Evolutionary conservation across 768 basidiomycete species (phyloP).

Genomic region (Boletus tylopilopsis): DNA sequence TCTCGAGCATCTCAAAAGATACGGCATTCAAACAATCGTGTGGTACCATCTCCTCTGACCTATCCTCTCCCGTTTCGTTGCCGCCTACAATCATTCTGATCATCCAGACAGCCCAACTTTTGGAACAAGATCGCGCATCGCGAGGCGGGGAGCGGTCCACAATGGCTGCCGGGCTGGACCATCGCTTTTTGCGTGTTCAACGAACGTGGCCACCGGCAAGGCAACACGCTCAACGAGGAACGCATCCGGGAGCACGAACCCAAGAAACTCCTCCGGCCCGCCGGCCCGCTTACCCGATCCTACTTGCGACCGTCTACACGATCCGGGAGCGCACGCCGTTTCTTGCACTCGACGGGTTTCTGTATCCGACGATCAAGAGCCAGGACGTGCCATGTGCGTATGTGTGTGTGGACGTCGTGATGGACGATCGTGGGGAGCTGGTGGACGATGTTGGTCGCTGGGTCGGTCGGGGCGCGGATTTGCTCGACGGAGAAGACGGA

Average conservation of each 20-base stretch:
- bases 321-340: constrained; percentile 18
- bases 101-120: too few species aligned
- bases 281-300: constrained; percentile 21
- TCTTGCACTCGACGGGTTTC: constrained; percentile 25
- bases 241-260: constrained; percentile 28
- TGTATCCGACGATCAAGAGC: constrained; percentile 28
- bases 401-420: constrained; percentile 25
- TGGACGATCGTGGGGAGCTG: constrained; percentile 25
- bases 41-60: too few species aligned
- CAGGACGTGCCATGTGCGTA: constrained; percentile 29
- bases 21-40: too few species aligned
- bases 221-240: constrained; percentile 27
- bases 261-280: constrained; percentile 31
- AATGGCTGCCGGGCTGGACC: constrained; percentile 39
- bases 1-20: too few species aligned
- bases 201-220: constrained; percentile 31
- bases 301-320: constrained; percentile 26
- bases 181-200: constrained; percentile 35
- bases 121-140: constrained; percentile 7
- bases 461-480: constrained; percentile 27
- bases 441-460: constrained; percentile 29
- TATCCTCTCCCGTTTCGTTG: too few species aligned
- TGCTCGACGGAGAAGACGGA: constrained; percentile 29
- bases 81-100: too few species aligned
- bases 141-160: constrained; percentile 25